Percentiles rank a stretch among this genome's conserved stretches.
phyloP scores from a whole-genome alignment of 371 early-diverging fungal species.

The Rozella allomycis region DNA sequence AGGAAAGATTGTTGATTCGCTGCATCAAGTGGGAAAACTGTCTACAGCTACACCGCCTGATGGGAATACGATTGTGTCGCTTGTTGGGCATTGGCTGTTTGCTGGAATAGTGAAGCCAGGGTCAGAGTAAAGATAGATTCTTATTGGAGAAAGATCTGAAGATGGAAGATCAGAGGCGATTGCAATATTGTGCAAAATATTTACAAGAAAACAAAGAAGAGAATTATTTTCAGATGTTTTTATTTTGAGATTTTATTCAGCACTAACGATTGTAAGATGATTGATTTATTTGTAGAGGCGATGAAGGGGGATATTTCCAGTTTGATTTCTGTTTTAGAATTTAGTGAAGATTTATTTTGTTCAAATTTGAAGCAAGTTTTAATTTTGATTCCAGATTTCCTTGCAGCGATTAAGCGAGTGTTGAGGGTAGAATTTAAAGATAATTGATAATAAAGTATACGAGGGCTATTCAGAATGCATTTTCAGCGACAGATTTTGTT shows the following conservation, averaged over 20 bases:
- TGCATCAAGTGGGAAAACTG: constrained; percentile 17
- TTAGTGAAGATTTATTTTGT: constrained; percentile 36
- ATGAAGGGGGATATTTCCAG: constrained; percentile 29
- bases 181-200: constrained; percentile 44
- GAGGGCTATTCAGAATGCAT: no score
- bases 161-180: constrained; percentile 44
- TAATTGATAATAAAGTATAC: no score
- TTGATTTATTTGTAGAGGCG: no score
- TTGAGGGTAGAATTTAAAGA: constrained; percentile 16
- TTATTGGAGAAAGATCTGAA: no score
- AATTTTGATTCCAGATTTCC: constrained; percentile 45
- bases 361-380: constrained; percentile 42
- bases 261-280: no score
- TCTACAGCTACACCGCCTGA: constrained; percentile 18
- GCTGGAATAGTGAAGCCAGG: constrained; percentile 22
- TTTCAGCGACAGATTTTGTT: no score
- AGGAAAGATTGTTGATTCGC: constrained; percentile 32
- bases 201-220: constrained; percentile 35
- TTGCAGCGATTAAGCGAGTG: constrained; percentile 38
- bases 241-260: constrained; percentile 46
- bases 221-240: constrained; percentile 34
- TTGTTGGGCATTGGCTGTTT: constrained; percentile 57
- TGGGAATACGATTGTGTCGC: constrained; percentile 50
- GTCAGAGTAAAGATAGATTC: constrained; percentile 8
- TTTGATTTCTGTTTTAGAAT: constrained; percentile 38